phyloP scores from a whole-genome alignment of 2,329 filamentous ascomycete genomes.

The Thyridium curvatum region DNA sequence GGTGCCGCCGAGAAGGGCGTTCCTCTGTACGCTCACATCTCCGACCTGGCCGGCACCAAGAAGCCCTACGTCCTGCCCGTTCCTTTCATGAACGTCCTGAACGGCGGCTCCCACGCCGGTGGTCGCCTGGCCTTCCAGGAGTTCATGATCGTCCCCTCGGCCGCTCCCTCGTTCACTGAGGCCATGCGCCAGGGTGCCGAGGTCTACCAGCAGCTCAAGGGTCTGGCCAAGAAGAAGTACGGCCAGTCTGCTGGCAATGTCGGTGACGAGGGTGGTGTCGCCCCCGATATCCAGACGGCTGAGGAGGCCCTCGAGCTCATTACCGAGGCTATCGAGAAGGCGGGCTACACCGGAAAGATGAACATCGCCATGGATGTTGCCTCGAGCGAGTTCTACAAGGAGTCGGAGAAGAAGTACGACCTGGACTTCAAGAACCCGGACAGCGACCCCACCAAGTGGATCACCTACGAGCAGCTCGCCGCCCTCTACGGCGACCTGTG shows the following conservation, averaged over 20 bases:
- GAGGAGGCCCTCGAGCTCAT: constrained; percentile 97
- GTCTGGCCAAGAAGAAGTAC: constrained; percentile 98
- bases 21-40: constrained; percentile 82
- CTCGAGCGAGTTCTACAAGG: constrained; percentile 99
- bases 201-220: constrained; percentile 97
- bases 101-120: constrained; percentile 89
- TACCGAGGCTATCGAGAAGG: constrained; percentile 85
- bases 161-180: constrained; percentile 87
- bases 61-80: constrained; percentile 87
- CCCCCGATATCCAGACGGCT: constrained; percentile 94
- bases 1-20: constrained; percentile 84
- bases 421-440: constrained; percentile 99
- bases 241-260: constrained; percentile 98
- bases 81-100: constrained; percentile 91
- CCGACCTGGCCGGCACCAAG: constrained; percentile 82
- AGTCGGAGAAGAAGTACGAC: constrained; percentile 97
- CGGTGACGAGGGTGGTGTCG: constrained; percentile 98
- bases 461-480: constrained; percentile 97
- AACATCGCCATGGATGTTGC: constrained; percentile 99
- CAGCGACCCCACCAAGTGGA: constrained; percentile 92
- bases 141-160: constrained; percentile 87
- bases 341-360: constrained; percentile 92
- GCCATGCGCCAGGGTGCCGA: constrained; percentile 94
- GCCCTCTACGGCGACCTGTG: constrained; percentile 80
- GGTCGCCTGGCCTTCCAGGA: constrained; percentile 93